These are phyloP conservation scores for Pseudocercospora vitis DNA, from an alignment of 2,329 filamentous ascomycete genomes.

Conservation along the genomic window DNA sequence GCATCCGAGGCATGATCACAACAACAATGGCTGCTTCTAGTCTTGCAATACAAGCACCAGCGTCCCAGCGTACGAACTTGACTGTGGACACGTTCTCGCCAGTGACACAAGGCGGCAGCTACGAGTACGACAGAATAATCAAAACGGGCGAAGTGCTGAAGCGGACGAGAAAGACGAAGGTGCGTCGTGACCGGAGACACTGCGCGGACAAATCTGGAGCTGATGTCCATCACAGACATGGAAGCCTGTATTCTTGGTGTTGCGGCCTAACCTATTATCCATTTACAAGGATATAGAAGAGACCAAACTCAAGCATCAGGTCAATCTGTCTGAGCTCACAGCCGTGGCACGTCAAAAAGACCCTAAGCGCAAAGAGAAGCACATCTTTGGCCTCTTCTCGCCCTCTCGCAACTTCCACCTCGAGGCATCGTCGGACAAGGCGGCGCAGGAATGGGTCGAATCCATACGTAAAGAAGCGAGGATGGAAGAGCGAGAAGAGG, in stretches of 20 bases:
- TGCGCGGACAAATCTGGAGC: slow-evolving; percentile 11
- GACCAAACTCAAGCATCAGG: slow-evolving; percentile 82
- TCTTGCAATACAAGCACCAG: slow-evolving; percentile 14
- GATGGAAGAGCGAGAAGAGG: slow-evolving; percentile 85
- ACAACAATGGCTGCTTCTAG: slow-evolving; percentile 4
- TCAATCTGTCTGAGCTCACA: slow-evolving; percentile 85
- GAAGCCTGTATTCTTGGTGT: slow-evolving; percentile 85
- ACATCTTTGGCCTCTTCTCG: slow-evolving; percentile 91
- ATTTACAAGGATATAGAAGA: slow-evolving; percentile 93
- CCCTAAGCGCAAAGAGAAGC: slow-evolving; percentile 78
- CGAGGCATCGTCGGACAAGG: slow-evolving; percentile 69
- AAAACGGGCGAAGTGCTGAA: slow-evolving; percentile 86
- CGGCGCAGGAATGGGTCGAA: slow-evolving; percentile 84
- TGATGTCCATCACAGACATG: slow-evolving; percentile 64
- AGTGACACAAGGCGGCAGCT: slow-evolving; percentile 92
- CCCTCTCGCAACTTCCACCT: slow-evolving; percentile 90
- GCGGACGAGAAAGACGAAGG: slow-evolving; percentile 91
- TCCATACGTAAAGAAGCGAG: slow-evolving; percentile 75
- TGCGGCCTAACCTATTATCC: slow-evolving; percentile 85
- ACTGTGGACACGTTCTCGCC: slow-evolving; percentile 64
- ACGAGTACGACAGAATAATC: slow-evolving; percentile 90
- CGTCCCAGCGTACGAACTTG: slow-evolving; percentile 7
- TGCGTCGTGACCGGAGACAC: slow-evolving; percentile 39
- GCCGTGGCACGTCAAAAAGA: slow-evolving; percentile 87
- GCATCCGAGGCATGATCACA: background rate